A percentile compares a stretch with the other conserved stretches of the same genome.
Conservation (phyloP, 148 eudicot genomes). For the Silene uniflora region DNA sequence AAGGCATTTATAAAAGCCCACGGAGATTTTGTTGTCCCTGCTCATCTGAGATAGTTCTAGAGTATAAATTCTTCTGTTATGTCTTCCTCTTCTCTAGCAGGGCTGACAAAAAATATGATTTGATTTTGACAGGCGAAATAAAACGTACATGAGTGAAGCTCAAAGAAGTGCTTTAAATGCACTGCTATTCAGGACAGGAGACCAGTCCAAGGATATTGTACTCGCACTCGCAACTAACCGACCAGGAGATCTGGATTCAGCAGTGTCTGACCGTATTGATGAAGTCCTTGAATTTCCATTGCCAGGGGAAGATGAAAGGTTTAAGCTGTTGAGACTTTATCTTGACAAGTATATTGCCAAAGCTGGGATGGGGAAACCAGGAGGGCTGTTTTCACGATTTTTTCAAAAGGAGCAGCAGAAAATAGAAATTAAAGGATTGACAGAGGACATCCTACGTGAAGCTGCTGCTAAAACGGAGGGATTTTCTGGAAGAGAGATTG, state of each 20-base stretch:
- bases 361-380: slow-evolving; percentile 66
- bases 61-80: background rate
- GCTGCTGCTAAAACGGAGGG: slow-evolving; percentile 88
- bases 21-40: background rate
- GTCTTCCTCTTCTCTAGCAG: background rate
- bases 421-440: slow-evolving; percentile 78
- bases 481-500: slow-evolving; percentile 96
- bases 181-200: slow-evolving; percentile 91
- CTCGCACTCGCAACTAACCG: slow-evolving; percentile 96
- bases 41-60: background rate
- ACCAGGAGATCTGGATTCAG: slow-evolving; percentile 97
- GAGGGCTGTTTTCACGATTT: slow-evolving; percentile 50
- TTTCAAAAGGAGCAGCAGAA: slow-evolving; percentile 67
- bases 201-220: slow-evolving; percentile 96
- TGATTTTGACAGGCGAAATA: slow-evolving; percentile 72
- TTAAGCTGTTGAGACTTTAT: slow-evolving; percentile 75
- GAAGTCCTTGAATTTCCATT: slow-evolving; percentile 94
- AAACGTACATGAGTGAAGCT: slow-evolving; percentile 98
- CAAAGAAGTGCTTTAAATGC: slow-evolving; percentile 98
- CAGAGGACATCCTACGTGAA: slow-evolving; percentile 71
- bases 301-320: slow-evolving; percentile 91
- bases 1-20: background rate
- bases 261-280: slow-evolving; percentile 93
- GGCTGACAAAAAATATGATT: background rate
- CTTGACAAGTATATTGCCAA: slow-evolving; percentile 87